Base-by-base conservation (phyloP, 768 basidiomycete genomes). In the Neoboletus magnificus region DNA sequence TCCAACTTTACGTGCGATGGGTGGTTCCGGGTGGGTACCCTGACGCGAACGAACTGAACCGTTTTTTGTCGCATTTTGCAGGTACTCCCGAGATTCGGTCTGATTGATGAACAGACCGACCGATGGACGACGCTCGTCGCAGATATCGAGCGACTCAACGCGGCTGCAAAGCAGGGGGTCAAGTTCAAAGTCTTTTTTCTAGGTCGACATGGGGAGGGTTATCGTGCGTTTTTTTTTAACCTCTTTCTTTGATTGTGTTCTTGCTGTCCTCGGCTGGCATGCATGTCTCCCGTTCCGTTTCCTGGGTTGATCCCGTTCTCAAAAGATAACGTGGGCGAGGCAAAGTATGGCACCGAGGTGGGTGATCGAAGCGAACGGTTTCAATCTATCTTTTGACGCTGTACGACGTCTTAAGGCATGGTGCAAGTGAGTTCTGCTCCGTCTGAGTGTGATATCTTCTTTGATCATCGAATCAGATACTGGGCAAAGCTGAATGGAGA, bases 181-280 rank as follows among this genome's bases (percentile, higher is more conserved):
- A 51, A 54, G 16, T 59, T 52, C 72, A 91, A 90, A 61, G 73
- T 87, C 13, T 73, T 91, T 52, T 80, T 86, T 54, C 68, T 90
- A 2, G 81, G 80, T 3, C 75, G 89, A 59, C 89, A 92, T 57
- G 89, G 89, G 1, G 74, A 91, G 68, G 89, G 87, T 10, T 66
- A 66, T 45, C 65, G 65, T 66, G 20, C 50, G 65, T 64, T 11
- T 36, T 13, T 22, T 5, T 5, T 5, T 5, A 0, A 5, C 10
- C 13, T 23, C 11, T n/a, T 37, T 20, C 13, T 16, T 13, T 43
- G n/a, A n/a, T 7, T 8, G 5, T 8, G 5, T 29, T 29, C 5
- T 15, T 15, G 13, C 8, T 12, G 29, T 20, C 8, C 3, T 37
- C 32, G 9, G 8, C 3, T 47, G 46, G 13, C 46, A 10, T 9